Conservation (phyloP, 192 early-diverging fungal species). For the Blastocladiella britannica region DNA sequence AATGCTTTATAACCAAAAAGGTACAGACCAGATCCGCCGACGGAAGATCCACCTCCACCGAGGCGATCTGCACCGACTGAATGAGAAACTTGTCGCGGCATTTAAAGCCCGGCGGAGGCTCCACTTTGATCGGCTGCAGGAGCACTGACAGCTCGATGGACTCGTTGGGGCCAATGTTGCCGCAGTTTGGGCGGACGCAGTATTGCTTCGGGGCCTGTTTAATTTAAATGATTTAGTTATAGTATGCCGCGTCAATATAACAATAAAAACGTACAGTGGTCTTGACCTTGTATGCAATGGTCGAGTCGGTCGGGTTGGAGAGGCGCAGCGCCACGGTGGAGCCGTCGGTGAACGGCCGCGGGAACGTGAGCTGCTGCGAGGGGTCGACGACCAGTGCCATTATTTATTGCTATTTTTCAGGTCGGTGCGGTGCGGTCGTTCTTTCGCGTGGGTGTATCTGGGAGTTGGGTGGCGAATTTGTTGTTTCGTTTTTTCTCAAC, state of each 20-base stretch:
- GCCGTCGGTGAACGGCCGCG: conserved; percentile 42
- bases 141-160: conserved; percentile 61
- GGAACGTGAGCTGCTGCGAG: not conserved
- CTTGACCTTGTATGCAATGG: conserved; percentile 94
- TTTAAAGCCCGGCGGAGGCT: conserved; percentile 51
- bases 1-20: too few species aligned
- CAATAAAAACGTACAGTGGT: conserved; percentile 37
- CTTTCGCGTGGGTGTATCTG: too few species aligned
- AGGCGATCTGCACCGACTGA: conserved; percentile 58
- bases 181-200: conserved; percentile 85
- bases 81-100: conserved; percentile 96
- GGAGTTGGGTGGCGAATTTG: too few species aligned
- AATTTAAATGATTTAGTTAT: not conserved
- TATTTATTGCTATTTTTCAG: too few species aligned
- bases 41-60: conserved; percentile 38
- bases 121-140: conserved; percentile 71
- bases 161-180: conserved; percentile 44
- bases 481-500: too few species aligned
- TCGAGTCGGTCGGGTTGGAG: conserved; percentile 35
- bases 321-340: conserved; percentile 34
- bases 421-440: too few species aligned
- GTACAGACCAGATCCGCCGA: conserved; percentile 41
- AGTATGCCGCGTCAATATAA: not conserved
- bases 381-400: not conserved
- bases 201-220: conserved; percentile 95